Conservation (phyloP, 2,329 filamentous ascomycete species). For the Venturia aucupariae region DNA sequence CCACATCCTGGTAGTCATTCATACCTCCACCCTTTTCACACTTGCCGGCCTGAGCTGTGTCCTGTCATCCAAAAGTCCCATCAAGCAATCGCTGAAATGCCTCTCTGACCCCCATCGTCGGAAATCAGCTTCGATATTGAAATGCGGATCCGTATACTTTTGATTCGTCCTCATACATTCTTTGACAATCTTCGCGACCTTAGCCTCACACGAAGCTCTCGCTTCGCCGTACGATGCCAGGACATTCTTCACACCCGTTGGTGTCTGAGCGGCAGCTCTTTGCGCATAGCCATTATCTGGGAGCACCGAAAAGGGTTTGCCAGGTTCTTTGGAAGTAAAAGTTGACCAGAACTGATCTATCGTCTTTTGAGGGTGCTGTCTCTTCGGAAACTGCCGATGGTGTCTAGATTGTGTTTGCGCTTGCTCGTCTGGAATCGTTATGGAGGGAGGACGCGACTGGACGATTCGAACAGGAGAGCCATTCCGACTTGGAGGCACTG, state of each 20-base stretch:
- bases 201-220: slow-evolving; percentile 54
- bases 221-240: slow-evolving; percentile 66
- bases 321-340: slow-evolving; percentile 58
- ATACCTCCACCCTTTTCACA: slow-evolving; percentile 58
- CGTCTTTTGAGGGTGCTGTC: slow-evolving; percentile 52
- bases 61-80: slow-evolving; percentile 34
- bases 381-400: slow-evolving; percentile 10
- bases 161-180: slow-evolving; percentile 70
- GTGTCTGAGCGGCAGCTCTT: slow-evolving; percentile 43
- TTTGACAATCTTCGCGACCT: slow-evolving; percentile 48
- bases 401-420: neutral
- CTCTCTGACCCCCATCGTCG: slow-evolving; percentile 36
- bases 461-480: slow-evolving; percentile 3
- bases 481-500: slow-evolving; percentile 10
- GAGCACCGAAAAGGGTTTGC: slow-evolving; percentile 63
- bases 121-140: slow-evolving; percentile 72
- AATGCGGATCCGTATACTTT: slow-evolving; percentile 79
- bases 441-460: slow-evolving; percentile 5
- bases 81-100: slow-evolving; percentile 39
- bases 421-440: neutral
- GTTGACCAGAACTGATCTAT: slow-evolving; percentile 66
- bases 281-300: slow-evolving; percentile 59
- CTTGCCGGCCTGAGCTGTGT: slow-evolving; percentile 52
- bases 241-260: slow-evolving; percentile 47
- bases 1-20: slow-evolving; percentile 17